Evolutionary conservation across 352 stramenopile genomes (phyloP).

Genomic region (Pythium diclinum): DNA sequence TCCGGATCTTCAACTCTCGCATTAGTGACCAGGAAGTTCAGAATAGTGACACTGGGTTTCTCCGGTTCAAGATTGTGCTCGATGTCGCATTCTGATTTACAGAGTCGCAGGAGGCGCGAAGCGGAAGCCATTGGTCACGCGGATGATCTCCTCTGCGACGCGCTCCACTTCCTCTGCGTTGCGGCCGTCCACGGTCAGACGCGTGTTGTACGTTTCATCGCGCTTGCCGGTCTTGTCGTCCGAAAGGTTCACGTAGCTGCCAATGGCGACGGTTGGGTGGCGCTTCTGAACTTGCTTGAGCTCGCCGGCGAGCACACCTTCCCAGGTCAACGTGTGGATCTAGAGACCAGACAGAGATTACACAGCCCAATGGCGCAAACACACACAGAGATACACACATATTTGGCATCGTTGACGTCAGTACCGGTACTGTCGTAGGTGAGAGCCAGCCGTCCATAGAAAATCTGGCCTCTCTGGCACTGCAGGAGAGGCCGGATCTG

Average conservation of each 20-base stretch:
- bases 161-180: constrained; percentile 49
- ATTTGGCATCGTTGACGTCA: not conserved
- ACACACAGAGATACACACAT: constrained; percentile 2
- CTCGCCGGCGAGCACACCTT: constrained; percentile 62
- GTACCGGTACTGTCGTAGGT: constrained; percentile 1
- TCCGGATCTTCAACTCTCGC: constrained; percentile 1
- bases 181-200: constrained; percentile 64
- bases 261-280: constrained; percentile 67
- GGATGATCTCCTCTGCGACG: constrained; percentile 44
- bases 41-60: constrained; percentile 9
- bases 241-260: constrained; percentile 83
- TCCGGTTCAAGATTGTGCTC: not conserved
- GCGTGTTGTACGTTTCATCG: constrained; percentile 67
- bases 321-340: constrained; percentile 65
- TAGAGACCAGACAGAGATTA: constrained; percentile 11
- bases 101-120: constrained; percentile 1
- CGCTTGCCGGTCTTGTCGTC: constrained; percentile 48
- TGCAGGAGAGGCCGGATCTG: not conserved
- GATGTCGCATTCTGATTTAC: constrained; percentile 1
- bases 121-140: constrained; percentile 27
- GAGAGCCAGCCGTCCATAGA: constrained; percentile 1
- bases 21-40: not conserved
- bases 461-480: not conserved
- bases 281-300: constrained; percentile 66
- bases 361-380: constrained; percentile 13